Evolutionary conservation across 371 early-diverging fungal species (phyloP).

Genomic region (Parasitella parasitica): DNA sequence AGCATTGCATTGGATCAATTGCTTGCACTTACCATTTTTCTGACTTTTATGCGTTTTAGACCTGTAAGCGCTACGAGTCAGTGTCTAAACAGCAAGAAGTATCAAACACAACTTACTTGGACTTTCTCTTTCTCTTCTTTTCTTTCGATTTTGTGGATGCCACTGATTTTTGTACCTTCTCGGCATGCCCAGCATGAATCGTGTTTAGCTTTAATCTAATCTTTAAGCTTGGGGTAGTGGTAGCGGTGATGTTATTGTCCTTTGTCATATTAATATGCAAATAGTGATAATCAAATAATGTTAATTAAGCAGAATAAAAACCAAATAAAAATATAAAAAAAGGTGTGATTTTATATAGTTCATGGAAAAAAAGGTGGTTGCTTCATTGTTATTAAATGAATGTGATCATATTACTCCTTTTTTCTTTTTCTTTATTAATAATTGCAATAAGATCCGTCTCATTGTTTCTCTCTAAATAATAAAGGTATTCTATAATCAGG

Average conservation of each 20-base stretch:
- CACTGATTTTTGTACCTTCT: neutral
- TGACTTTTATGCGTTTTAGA: neutral
- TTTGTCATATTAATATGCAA: neutral
- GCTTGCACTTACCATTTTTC: neutral
- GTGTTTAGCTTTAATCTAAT: neutral
- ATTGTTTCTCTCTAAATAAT: neutral
- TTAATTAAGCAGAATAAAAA: neutral
- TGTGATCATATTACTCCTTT: constrained; percentile 1
- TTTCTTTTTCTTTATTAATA: neutral
- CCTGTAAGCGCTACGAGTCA: neutral
- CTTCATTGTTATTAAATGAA: neutral
- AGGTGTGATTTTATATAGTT: neutral
- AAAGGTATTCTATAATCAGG: constrained; percentile 6
- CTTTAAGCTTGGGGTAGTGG: neutral
- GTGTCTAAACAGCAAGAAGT: neutral
- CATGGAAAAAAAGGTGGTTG: neutral
- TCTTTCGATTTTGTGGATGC: neutral
- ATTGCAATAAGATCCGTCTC: neutral
- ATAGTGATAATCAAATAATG: too few species aligned
- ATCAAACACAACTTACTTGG: neutral
- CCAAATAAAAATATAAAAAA: neutral
- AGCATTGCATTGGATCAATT: neutral
- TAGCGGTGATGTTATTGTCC: neutral
- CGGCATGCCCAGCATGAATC: neutral
- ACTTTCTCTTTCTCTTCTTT: neutral